phyloP scores from a whole-genome alignment of 2,329 filamentous ascomycete species.

The Tolypocladium cylindrosporum region DNA sequence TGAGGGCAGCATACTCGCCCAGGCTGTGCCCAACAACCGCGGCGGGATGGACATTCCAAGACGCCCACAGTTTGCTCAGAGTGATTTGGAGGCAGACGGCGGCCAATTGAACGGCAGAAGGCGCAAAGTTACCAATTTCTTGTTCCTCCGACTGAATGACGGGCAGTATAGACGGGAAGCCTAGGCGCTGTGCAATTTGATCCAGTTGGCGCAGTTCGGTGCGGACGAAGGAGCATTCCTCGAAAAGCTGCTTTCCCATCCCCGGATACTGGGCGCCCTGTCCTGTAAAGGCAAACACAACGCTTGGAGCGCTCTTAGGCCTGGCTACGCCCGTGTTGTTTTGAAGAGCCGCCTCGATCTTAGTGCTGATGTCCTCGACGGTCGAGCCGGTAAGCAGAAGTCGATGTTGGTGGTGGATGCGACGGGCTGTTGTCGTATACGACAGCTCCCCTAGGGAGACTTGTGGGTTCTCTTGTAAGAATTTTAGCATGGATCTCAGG shows the following conservation, averaged over 20 bases:
- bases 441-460: conserved; percentile 32
- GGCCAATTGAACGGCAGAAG: conserved; percentile 22
- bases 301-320: not conserved
- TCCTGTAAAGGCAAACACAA: conserved; percentile 30
- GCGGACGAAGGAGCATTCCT: conserved; percentile 17
- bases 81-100: conserved; percentile 27
- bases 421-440: conserved; percentile 44
- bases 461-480: conserved; percentile 27
- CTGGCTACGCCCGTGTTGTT: not conserved
- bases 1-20: conserved; percentile 52
- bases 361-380: not conserved
- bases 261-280: conserved; percentile 24
- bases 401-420: conserved; percentile 3
- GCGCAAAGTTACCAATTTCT: conserved; percentile 1
- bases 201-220: conserved; percentile 19
- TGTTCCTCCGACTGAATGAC: conserved; percentile 27
- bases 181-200: conserved; percentile 13
- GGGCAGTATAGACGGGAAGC: conserved; percentile 25
- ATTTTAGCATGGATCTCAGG: conserved; percentile 22
- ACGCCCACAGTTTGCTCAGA: conserved; percentile 25
- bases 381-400: not conserved
- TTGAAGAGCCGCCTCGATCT: not conserved
- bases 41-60: conserved; percentile 27
- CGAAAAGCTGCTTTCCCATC: conserved; percentile 20
- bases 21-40: conserved; percentile 40